phyloP scores from a whole-genome alignment of 78 protist species.

The Guillardia theta region DNA sequence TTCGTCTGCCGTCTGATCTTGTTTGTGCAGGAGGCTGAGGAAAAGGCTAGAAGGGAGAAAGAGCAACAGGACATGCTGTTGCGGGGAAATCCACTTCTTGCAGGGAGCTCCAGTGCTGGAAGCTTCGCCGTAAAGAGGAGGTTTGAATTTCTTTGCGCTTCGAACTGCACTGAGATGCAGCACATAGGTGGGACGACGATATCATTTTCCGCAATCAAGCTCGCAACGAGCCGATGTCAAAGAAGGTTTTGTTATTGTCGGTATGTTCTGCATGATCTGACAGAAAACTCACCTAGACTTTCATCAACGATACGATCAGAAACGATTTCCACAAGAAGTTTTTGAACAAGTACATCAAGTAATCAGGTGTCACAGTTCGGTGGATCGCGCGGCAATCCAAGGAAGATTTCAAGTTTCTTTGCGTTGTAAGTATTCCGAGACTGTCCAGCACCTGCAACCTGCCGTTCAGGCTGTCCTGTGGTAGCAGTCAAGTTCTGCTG shows the following conservation, averaged over 20 bases:
- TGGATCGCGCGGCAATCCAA: no score
- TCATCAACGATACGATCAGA: slow-evolving; percentile 89
- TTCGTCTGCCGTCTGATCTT: neutral
- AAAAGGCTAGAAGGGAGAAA: neutral
- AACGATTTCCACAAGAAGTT: slow-evolving; percentile 86
- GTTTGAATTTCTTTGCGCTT: no score
- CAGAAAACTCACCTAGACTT: no score
- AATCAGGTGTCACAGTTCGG: neutral
- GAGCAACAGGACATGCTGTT: slow-evolving; percentile 35
- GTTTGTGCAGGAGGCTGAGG: no score
- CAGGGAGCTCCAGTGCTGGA: no score
- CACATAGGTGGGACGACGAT: slow-evolving; percentile 87
- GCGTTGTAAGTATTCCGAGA: no score
- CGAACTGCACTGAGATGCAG: no score
- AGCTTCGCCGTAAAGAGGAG: neutral
- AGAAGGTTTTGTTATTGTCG: neutral
- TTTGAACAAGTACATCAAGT: slow-evolving; percentile 76
- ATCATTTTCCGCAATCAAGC: slow-evolving; percentile 77
- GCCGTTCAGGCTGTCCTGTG: no score
- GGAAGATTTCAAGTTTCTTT: no score
- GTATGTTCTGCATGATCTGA: no score
- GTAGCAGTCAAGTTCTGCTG: no score
- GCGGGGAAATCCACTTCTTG: slow-evolving; percentile 71
- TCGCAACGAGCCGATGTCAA: neutral
- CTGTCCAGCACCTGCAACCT: no score